Evolutionary conservation across 2,329 filamentous ascomycete genomes (phyloP).

Genomic region (Penicillium glabrum): DNA sequence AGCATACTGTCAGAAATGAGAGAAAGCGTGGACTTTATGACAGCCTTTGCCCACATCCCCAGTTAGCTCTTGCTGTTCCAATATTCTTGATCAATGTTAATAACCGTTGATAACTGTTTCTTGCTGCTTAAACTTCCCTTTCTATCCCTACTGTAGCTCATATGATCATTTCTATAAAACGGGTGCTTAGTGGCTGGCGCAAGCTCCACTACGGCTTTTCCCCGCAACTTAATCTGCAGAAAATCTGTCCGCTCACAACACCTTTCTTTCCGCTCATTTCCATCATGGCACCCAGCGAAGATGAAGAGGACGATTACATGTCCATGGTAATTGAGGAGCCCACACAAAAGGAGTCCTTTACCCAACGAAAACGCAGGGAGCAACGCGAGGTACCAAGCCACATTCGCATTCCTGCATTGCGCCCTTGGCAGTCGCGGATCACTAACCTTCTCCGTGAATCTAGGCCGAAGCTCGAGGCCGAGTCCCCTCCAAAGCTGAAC

Average conservation of each 20-base stretch:
- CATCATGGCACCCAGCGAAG: slow-evolving; percentile 39
- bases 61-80: too few species aligned
- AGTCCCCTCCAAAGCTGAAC: slow-evolving; percentile 75
- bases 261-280: neutral
- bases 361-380: slow-evolving; percentile 58
- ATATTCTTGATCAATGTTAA: too few species aligned
- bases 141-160: too few species aligned
- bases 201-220: neutral
- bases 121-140: too few species aligned
- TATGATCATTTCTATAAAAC: too few species aligned
- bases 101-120: too few species aligned
- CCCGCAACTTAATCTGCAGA: slow-evolving; percentile 3
- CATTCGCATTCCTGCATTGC: slow-evolving; percentile 5
- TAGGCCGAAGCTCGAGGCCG: slow-evolving; percentile 67
- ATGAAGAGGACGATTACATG: slow-evolving; percentile 96
- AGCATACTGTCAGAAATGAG: too few species aligned
- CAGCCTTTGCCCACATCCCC: too few species aligned
- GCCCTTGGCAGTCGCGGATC: slow-evolving; percentile 44
- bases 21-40: too few species aligned
- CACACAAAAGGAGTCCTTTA: slow-evolving; percentile 59
- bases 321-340: slow-evolving; percentile 84
- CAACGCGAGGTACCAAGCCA: slow-evolving; percentile 47
- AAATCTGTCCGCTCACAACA: neutral
- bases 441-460: slow-evolving; percentile 31
- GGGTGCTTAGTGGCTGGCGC: neutral